These are phyloP conservation scores for Zelopaecilomyces penicillatus DNA, from an alignment of 2,329 filamentous ascomycete genomes.

Conservation along the genomic window DNA sequence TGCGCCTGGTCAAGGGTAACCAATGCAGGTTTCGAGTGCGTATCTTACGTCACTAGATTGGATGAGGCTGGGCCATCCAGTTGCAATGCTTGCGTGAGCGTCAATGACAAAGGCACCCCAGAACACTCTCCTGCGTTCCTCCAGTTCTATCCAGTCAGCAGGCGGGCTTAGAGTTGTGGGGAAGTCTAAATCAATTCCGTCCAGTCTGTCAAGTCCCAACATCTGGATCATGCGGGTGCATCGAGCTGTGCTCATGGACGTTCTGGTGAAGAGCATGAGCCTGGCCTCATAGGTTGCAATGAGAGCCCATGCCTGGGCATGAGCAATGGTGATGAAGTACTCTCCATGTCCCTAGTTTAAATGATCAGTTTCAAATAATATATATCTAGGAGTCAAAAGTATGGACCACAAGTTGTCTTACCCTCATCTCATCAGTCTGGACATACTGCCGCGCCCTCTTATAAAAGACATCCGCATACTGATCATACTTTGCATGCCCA, in stretches of 20 bases:
- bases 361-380: neutral
- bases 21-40: neutral
- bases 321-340: constrained; percentile 65
- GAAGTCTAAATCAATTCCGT: constrained; percentile 55
- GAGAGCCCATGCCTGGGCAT: constrained; percentile 74
- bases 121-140: constrained; percentile 73
- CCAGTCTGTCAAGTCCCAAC: constrained; percentile 74
- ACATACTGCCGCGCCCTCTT: constrained; percentile 72
- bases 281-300: constrained; percentile 75
- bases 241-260: constrained; percentile 72
- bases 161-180: constrained; percentile 68
- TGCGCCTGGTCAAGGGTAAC: neutral
- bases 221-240: constrained; percentile 66
- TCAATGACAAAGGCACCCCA: constrained; percentile 81
- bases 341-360: constrained; percentile 59
- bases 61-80: constrained; percentile 80
- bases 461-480: constrained; percentile 72
- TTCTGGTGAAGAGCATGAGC: constrained; percentile 73
- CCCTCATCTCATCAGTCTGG: constrained; percentile 76
- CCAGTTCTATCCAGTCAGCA: constrained; percentile 67
- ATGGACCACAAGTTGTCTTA: constrained; percentile 16
- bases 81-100: constrained; percentile 78
- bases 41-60: constrained; percentile 56
- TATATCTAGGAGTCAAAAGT: neutral
- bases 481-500: constrained; percentile 61